Evolutionary conservation across 768 basidiomycete species (phyloP).

Genomic region (Lactifluus volemus): DNA sequence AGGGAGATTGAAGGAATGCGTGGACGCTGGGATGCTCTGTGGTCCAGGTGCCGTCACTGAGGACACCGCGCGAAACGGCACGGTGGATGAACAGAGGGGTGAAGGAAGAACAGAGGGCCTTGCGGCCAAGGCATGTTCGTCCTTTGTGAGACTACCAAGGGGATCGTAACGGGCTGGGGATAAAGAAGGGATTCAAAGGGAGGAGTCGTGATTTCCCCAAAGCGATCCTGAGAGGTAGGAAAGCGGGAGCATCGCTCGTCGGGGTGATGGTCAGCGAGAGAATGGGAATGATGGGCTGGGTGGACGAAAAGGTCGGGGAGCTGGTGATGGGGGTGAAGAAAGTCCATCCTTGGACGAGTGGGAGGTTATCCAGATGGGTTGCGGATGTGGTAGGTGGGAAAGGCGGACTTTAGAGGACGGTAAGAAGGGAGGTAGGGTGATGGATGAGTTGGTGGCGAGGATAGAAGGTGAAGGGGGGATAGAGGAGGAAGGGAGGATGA

Average conservation of each 20-base stretch:
- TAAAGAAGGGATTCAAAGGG: background rate
- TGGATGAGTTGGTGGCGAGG: background rate
- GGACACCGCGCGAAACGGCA: slow-evolving; percentile 14
- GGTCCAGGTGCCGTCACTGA: slow-evolving; percentile 20
- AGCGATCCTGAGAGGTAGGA: slow-evolving; percentile 11
- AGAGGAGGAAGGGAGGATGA: background rate
- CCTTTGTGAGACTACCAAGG: slow-evolving; percentile 11
- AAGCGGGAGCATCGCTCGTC: slow-evolving; percentile 1
- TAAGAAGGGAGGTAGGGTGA: background rate
- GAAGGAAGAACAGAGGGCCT: slow-evolving; percentile 1
- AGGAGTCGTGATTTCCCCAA: background rate
- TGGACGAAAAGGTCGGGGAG: background rate
- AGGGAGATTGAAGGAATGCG: slow-evolving; percentile 12
- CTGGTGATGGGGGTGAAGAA: background rate
- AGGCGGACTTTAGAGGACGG: slow-evolving; percentile 18
- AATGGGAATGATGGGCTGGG: background rate
- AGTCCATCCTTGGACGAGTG: slow-evolving; percentile 5
- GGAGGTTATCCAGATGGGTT: slow-evolving; percentile 7
- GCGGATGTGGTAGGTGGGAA: slow-evolving; percentile 2
- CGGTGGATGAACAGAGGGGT: slow-evolving; percentile 1
- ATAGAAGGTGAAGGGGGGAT: background rate
- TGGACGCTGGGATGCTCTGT: slow-evolving; percentile 15
- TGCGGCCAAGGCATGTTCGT: slow-evolving; percentile 1
- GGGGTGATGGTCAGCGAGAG: background rate
- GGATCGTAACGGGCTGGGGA: slow-evolving; percentile 16